Percentiles rank a stretch among this genome's conserved stretches.
These are phyloP conservation scores for Mycena leptocephala DNA, from an alignment of 768 basidiomycete genomes.

Conservation along the genomic window DNA sequence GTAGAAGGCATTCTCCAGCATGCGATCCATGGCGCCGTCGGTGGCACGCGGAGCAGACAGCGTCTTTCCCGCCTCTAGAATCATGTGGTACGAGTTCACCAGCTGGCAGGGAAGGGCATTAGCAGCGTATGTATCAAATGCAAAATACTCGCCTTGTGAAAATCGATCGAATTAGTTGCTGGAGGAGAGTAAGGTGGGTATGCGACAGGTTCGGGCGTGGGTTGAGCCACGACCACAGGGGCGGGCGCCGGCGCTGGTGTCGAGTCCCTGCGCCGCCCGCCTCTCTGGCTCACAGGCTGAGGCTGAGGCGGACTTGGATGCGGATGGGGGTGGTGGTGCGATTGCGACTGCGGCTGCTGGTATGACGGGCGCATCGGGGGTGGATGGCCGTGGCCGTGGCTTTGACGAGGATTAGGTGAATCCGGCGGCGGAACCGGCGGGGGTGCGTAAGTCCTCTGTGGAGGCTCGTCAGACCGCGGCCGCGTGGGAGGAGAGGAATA, in stretches of 20 bases:
- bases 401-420: conserved; percentile 15
- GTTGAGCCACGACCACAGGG: conserved; percentile 7
- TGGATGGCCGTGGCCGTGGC: conserved; percentile 23
- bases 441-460: conserved; percentile 19
- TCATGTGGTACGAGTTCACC: conserved; percentile 30
- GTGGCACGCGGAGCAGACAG: conserved; percentile 1
- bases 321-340: conserved; percentile 16
- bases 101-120: conserved; percentile 16
- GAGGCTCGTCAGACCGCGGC: conserved; percentile 27
- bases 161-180: conserved; percentile 27
- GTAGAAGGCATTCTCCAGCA: conserved; percentile 35
- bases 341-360: conserved; percentile 30
- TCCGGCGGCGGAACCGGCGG: conserved; percentile 26
- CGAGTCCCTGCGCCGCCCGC: conserved; percentile 24
- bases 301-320: conserved; percentile 29
- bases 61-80: conserved; percentile 32
- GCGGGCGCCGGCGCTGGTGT: conserved; percentile 18
- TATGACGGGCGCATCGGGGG: conserved; percentile 19
- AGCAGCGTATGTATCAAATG: not conserved
- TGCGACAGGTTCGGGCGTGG: conserved; percentile 7
- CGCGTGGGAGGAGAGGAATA: conserved; percentile 30
- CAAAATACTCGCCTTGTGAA: conserved; percentile 20
- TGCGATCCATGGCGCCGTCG: conserved; percentile 23
- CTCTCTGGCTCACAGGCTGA: conserved; percentile 2
- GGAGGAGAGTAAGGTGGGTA: conserved; percentile 24